phyloP scores from a whole-genome alignment of 208 protist genomes.

The Crithidia brevicula region DNA sequence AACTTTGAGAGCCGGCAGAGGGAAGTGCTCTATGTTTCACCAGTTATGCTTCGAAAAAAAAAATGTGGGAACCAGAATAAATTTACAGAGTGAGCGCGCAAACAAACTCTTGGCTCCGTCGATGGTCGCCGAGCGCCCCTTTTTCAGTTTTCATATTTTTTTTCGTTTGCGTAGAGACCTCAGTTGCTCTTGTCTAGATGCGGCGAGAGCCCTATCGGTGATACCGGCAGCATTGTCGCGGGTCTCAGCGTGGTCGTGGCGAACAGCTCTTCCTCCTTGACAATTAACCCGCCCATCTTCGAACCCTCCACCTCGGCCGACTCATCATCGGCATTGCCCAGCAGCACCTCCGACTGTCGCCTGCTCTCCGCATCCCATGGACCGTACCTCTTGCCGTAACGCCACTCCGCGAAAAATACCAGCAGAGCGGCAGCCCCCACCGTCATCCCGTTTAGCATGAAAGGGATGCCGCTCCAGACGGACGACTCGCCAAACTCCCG shows the following conservation, averaged over 20 bases:
- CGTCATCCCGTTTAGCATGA: constrained; percentile 38
- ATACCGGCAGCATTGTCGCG: too few species aligned
- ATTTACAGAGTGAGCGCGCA: too few species aligned
- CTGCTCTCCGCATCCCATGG: constrained; percentile 4
- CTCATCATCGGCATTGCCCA: background rate
- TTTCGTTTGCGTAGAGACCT: too few species aligned
- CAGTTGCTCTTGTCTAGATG: background rate
- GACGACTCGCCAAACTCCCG: constrained; percentile 10
- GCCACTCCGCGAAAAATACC: constrained; percentile 41
- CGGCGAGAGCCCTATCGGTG: too few species aligned
- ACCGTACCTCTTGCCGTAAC: constrained; percentile 25
- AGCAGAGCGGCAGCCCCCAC: constrained; percentile 28
- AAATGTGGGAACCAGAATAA: too few species aligned
- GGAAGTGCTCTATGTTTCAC: too few species aligned
- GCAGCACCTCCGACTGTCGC: constrained; percentile 4
- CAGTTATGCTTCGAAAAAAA: too few species aligned
- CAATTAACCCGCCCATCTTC: background rate
- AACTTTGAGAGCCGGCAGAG: too few species aligned
- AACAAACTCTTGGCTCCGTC: too few species aligned
- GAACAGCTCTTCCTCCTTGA: constrained; percentile 4
- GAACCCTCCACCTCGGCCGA: constrained; percentile 1
- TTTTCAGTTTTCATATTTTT: too few species aligned
- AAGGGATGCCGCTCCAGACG: constrained; percentile 43
- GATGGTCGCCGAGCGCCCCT: too few species aligned
- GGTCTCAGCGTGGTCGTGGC: background rate